These are phyloP conservation scores for Dionaea muscipula DNA, from an alignment of 179 eudicot genomes.

Conservation along the genomic window DNA sequence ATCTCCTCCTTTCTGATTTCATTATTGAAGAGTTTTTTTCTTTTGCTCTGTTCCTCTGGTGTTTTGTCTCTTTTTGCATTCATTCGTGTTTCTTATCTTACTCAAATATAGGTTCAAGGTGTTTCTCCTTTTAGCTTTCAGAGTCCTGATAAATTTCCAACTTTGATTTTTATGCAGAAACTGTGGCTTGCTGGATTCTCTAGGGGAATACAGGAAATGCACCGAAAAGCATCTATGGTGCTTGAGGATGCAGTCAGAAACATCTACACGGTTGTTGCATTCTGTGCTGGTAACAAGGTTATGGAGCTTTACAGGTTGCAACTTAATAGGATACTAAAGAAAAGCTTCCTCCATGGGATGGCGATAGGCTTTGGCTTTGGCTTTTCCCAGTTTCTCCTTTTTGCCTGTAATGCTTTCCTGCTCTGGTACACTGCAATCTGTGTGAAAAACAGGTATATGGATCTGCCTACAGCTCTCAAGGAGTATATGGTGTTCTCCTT, in stretches of 20 bases:
- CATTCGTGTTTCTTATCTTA: too few species aligned
- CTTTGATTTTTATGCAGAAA: constrained; percentile 52
- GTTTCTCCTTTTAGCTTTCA: background rate
- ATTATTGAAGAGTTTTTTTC: too few species aligned
- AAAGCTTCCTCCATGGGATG: constrained; percentile 86
- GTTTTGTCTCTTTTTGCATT: too few species aligned
- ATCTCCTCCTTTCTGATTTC: too few species aligned
- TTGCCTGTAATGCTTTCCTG: constrained; percentile 87
- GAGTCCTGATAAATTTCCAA: constrained; percentile 8
- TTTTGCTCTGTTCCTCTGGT: too few species aligned
- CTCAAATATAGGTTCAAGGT: background rate
- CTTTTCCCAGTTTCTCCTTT: constrained; percentile 89
- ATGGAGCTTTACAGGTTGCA: constrained; percentile 91
- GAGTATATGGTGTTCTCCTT: constrained; percentile 96
- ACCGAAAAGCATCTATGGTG: constrained; percentile 90
- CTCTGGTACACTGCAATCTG: constrained; percentile 76
- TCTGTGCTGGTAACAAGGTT: constrained; percentile 93
- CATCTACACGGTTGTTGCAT: constrained; percentile 90
- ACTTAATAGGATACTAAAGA: constrained; percentile 51
- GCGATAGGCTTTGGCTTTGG: constrained; percentile 92
- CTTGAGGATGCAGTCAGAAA: constrained; percentile 96
- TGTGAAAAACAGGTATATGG: constrained; percentile 41
- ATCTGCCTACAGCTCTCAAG: constrained; percentile 67
- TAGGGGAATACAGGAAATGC: constrained; percentile 98
- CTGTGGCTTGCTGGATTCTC: constrained; percentile 99